A percentile compares a stretch with the other conserved stretches of the same genome.
phyloP scores from a whole-genome alignment of 1,139 yeast species.

The Hansenula anomala region DNA sequence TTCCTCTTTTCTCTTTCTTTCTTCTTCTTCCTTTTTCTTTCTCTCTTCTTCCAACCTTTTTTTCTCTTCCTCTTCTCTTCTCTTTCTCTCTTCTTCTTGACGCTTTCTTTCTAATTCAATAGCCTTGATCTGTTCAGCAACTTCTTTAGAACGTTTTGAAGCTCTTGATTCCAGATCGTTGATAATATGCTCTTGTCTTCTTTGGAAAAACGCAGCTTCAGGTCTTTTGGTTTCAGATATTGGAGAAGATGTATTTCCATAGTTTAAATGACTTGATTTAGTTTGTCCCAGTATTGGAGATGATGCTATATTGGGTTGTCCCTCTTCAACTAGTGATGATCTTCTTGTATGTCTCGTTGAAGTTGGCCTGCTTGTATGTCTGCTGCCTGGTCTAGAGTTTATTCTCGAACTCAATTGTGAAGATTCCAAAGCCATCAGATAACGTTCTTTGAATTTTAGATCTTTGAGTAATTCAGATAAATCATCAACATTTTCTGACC shows the following conservation, averaged over 20 bases:
- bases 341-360: conserved; percentile 2
- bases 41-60: conserved; percentile 18
- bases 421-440: conserved; percentile 6
- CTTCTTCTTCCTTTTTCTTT: conserved; percentile 17
- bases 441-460: conserved; percentile 19
- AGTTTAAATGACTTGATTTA: not conserved
- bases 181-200: conserved; percentile 6
- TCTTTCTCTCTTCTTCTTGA: conserved; percentile 19
- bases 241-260: not conserved
- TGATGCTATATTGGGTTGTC: not conserved
- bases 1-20: conserved; percentile 18
- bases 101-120: conserved; percentile 19
- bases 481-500: conserved; percentile 7
- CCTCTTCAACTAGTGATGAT: not conserved
- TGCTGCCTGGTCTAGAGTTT: not conserved
- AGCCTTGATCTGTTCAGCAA: conserved; percentile 16
- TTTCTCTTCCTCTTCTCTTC: conserved; percentile 17
- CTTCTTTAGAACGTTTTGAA: conserved; percentile 16
- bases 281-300: not conserved
- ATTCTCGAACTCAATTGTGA: not conserved
- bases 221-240: not conserved
- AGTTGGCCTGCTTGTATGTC: not conserved
- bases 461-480: conserved; percentile 18
- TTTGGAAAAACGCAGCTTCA: conserved; percentile 3
- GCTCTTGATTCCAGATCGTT: conserved; percentile 12